Base-by-base conservation (phyloP, 441 rosid genomes). In the Geranium incanum region DNA sequence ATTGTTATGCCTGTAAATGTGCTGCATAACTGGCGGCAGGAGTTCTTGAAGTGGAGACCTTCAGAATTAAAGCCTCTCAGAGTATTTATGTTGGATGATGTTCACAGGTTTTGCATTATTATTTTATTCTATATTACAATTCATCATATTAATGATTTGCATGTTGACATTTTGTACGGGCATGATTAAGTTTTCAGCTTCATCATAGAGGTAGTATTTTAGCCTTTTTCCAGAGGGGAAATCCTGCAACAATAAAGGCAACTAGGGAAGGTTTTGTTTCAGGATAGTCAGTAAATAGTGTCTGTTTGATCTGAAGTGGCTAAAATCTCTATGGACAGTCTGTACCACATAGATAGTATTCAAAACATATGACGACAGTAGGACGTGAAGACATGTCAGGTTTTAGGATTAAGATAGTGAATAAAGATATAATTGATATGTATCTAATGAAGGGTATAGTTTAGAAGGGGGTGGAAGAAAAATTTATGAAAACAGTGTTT, bases 1-100 rank as follows among this genome's bases (percentile, higher is more conserved):
- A 90, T 96, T 57, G 99, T 96, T 75, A 87, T 92, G 48, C 99
- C 98, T 76, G 99, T 96, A 69, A 96, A 96, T 82, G 99, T 96
- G 83, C 89, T 93, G 80, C 97, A 96, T 79, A 96, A 96, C 79
- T 96, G 99, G 99, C 87, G 95, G 73, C 84, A 82, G 81, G 99
- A 96, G 80, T 96, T 96, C 79, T 70, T 78, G 81, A 96, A 96
- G 84, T 96, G 99, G 99, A 87, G 74, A 72, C 99, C 99, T 72
- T 85, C 87, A 68, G 99, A 96, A 84, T 81, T 86, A 45, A 96
- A 96, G 83, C 87, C 91, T 36, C 88, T 96, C 71, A 96, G 96
- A 68, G 85, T 93, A 68, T 93, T 78, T 83, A 93, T 96, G 99
- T 76, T 96, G 76, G 99, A 93, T 81, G 99, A 96, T 69, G 96